These are phyloP conservation scores for Colletotrichum sp. DNA, from an alignment of 2,329 filamentous ascomycete species.

Conservation along the genomic window DNA sequence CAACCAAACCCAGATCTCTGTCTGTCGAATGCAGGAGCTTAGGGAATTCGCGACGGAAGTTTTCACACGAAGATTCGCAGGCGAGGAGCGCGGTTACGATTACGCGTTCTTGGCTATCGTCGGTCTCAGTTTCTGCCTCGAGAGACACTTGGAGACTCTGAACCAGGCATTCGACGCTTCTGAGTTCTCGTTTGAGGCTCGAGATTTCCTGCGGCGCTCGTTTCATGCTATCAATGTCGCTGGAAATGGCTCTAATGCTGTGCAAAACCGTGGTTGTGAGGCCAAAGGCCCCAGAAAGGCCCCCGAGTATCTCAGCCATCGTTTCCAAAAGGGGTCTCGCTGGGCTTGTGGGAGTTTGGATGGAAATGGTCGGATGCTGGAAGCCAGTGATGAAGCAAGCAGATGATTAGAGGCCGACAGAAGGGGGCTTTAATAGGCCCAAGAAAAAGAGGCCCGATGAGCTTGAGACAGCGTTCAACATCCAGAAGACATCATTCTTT, in stretches of 20 bases:
- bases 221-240: not conserved
- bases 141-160: not conserved
- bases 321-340: not conserved
- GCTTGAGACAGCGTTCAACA: not conserved
- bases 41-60: not conserved
- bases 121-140: not conserved
- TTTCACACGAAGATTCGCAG: not conserved
- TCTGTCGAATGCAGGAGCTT: not conserved
- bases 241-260: not conserved
- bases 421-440: not conserved
- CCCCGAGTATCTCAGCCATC: not conserved
- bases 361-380: not conserved
- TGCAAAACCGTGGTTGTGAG: not conserved
- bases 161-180: not conserved
- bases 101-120: not conserved
- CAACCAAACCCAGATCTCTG: not conserved
- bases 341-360: not conserved
- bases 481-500: not conserved
- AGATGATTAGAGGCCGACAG: not conserved
- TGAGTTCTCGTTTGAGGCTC: not conserved
- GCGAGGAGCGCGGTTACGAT: not conserved
- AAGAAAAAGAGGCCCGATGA: not conserved
- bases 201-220: not conserved
- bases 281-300: not conserved
- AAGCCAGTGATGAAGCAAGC: not conserved